Base-by-base conservation (phyloP, 805 yeast species). In the Clavispora asparagi region DNA sequence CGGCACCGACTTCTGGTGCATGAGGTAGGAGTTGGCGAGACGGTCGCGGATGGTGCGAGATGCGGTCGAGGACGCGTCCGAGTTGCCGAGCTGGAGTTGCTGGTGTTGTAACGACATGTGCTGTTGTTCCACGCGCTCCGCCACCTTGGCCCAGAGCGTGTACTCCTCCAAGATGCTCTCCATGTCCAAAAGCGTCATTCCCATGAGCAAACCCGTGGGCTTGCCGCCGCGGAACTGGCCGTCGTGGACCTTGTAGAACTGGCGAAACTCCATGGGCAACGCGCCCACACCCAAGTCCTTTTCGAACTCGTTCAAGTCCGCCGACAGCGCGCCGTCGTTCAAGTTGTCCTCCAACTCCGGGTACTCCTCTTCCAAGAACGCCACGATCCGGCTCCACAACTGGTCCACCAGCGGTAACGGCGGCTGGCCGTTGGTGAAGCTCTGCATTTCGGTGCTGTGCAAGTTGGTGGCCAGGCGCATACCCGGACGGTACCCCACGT, bases 281-380 rank as follows among this genome's bases (percentile, higher is more conserved):
- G 65, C 58, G 1, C 76, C 76, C 42, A 67, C 56, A 11, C 68
- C 71, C 57, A 72, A 64, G 52, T 72, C 76, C 44, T 70, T 70
- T 45, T 69, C 75, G 52, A 72, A 67, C 56, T 72, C 77, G 53
- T 72, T 72, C 56, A 72, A 65, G 54, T 72, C 77, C 8, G 75
- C 74, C 17, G 71, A 61, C 17, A 75, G 70, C 6, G 65, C 76
- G 4, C 76, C 77, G 42, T 62, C 61, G 49, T 72, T 70, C 57
- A 72, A 61, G 49, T 61, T 62, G 47, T 72, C 77, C 43, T 63
- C 74, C 47, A 72, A 65, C 50, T 72, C 77, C 2, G 77, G 76
- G 51, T 71, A 72, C 52, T 72, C 76, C 41, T 68, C 72, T 36
- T 71, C 77, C 47, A 71, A 60, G 68, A 74, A 71, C 38, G 52